These are phyloP conservation scores for Fomes fomentarius DNA, from an alignment of 1,284 basidiomycete species.

Conservation along the genomic window DNA sequence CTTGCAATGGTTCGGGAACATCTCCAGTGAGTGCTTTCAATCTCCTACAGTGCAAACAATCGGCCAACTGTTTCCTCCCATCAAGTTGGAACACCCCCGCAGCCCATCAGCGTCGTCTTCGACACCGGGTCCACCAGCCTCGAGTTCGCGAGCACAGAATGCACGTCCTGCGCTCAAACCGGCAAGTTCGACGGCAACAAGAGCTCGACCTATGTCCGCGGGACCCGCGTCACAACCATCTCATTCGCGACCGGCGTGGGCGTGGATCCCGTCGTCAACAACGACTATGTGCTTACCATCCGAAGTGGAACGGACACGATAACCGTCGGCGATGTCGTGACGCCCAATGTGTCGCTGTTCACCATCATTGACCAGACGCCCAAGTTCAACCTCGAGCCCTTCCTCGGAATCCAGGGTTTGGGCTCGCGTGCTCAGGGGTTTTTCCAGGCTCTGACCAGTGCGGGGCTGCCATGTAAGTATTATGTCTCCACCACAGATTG, in stretches of 20 bases:
- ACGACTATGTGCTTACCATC: conserved; percentile 47
- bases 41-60: background rate
- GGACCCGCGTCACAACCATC: conserved; percentile 41
- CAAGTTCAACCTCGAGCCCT: conserved; percentile 53
- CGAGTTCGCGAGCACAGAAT: conserved; percentile 54
- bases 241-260: conserved; percentile 58
- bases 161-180: conserved; percentile 47
- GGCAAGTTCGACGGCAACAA: conserved; percentile 48
- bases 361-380: conserved; percentile 55
- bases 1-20: conserved; percentile 60
- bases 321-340: conserved; percentile 46
- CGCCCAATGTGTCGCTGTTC: conserved; percentile 42
- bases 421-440: conserved; percentile 49
- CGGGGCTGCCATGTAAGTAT: conserved; percentile 51
- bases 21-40: conserved; percentile 27
- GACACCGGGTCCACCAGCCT: conserved; percentile 54
- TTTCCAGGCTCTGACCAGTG: conserved; percentile 46
- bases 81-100: conserved; percentile 50
- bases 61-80: too few species aligned
- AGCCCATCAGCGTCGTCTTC: conserved; percentile 53
- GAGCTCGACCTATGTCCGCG: conserved; percentile 54
- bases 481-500: too few species aligned
- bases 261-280: conserved; percentile 54
- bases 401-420: conserved; percentile 59
- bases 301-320: conserved; percentile 49